phyloP scores from a whole-genome alignment of 2,329 filamentous ascomycete species.

The Colletotrichum scovillei region DNA sequence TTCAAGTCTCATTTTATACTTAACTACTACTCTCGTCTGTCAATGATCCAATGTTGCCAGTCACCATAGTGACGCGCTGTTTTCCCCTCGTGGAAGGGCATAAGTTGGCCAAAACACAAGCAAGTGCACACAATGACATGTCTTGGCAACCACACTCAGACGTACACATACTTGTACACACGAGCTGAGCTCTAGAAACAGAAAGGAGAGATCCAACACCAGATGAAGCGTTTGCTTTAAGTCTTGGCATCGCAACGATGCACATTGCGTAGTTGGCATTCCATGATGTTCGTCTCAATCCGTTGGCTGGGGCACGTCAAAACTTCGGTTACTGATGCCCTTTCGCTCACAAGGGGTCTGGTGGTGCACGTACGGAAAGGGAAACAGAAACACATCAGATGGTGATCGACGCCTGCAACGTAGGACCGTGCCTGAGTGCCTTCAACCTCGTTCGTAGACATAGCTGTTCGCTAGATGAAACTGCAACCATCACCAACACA shows the following conservation, averaged over 20 bases:
- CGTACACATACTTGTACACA: not conserved
- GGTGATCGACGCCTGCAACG: slow-evolving; percentile 4
- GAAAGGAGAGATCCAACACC: not conserved
- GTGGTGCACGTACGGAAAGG: not conserved
- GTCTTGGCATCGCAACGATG: not conserved
- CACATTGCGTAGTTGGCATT: not conserved
- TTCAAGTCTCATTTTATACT: not conserved
- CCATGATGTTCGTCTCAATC: slow-evolving; percentile 6
- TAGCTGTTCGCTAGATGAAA: slow-evolving; percentile 6
- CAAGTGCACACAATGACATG: not conserved
- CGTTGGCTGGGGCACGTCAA: not conserved
- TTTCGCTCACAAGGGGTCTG: not conserved
- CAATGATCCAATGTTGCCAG: not conserved
- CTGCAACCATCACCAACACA: not conserved
- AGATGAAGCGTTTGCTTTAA: not conserved
- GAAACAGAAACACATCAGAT: slow-evolving; percentile 8
- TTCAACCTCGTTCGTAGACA: not conserved
- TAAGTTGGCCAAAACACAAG: not conserved
- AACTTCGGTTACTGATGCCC: not conserved
- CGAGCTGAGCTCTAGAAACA: not conserved
- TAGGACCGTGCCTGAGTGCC: slow-evolving; percentile 20
- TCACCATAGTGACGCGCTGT: not conserved
- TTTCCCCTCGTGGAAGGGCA: not conserved
- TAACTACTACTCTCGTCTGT: not conserved
- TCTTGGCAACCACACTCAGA: not conserved